Base-by-base conservation (phyloP, 2,329 filamentous ascomycete genomes). In the Alternaria sp. region DNA sequence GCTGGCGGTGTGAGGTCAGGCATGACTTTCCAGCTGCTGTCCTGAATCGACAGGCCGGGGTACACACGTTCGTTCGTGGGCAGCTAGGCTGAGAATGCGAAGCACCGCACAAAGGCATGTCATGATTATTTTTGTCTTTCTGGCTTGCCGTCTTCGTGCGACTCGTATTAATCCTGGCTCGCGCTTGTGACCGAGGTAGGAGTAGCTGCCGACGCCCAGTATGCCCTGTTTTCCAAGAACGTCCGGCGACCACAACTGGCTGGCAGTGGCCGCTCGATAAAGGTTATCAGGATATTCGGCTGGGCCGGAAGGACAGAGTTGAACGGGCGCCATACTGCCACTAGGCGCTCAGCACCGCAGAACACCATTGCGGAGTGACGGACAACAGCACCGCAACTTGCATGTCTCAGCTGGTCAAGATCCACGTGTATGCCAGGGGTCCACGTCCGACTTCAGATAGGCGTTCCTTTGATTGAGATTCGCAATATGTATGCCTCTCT, bases 401-500 rank as follows among this genome's bases (percentile, higher is more conserved):
- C 60, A 23, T 47, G 25, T 62, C 61, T 63, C 69, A 74, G 63
- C 68, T 72, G 66, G 58, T 66, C 63, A 46, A 47, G 46, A 44
- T 63, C 73, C 75, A 79, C 75, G 76, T 78, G 74, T 73, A 67
- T 17, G 55, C 51, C 74, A 75, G 66, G 72, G 72, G 67, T 72
- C 73, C 49, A 46, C 61, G 57, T 68, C 60, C 67, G 67, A 65
- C 62, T 64, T 63, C 58, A 59, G 62, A 45, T 57, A 59, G 56
- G 60, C 65, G 63, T 57, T 66, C 61, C 67, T 70, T 73, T 72
- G 65, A 67, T 70, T 72, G 67, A 67, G 62, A 70, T 73, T 71
- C 71, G 70, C 66, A 73, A 40, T 36, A 72, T 70, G 62, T 70
- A 65, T 71, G 28, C 63, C 67, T 25, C 63, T 66, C 65, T 62